phyloP scores from a whole-genome alignment of 208 protist genomes.

The Acanthamoeba rhysodes region DNA sequence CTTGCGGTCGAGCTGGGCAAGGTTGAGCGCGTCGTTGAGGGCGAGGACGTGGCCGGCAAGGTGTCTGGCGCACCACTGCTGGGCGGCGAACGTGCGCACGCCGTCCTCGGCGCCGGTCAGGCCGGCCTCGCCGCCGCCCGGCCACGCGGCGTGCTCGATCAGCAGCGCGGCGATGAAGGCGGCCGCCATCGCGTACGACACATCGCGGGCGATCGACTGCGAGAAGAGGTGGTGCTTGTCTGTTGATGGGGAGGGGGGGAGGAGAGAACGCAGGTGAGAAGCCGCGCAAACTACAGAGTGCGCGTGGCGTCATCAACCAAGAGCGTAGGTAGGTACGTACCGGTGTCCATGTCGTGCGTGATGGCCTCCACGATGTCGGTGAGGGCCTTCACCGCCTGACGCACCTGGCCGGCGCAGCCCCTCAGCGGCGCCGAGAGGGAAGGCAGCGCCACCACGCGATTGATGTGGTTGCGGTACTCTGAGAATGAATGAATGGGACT shows the following conservation, averaged over 20 bases:
- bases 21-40: constrained; percentile 17
- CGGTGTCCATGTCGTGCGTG: constrained; percentile 38
- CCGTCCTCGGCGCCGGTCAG: not conserved
- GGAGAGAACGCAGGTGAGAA: too few relatives aligned
- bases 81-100: constrained; percentile 48
- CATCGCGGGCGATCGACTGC: constrained; percentile 69
- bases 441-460: constrained; percentile 18
- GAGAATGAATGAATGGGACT: too few relatives aligned
- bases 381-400: constrained; percentile 6
- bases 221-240: constrained; percentile 20
- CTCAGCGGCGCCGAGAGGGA: not conserved
- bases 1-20: constrained; percentile 26
- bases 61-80: constrained; percentile 15
- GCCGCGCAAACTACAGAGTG: not conserved
- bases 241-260: not conserved
- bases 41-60: constrained; percentile 13
- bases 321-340: not conserved
- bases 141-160: constrained; percentile 65
- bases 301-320: not conserved
- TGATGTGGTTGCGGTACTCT: constrained; percentile 65
- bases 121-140: constrained; percentile 48
- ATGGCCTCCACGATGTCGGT: constrained; percentile 35
- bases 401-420: not conserved
- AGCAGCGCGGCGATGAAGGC: constrained; percentile 71
- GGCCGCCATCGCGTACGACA: constrained; percentile 60